Percentiles rank a stretch among this genome's conserved stretches.
phyloP scores from a whole-genome alignment of 768 basidiomycete genomes.

The Mycena chlorophos region DNA sequence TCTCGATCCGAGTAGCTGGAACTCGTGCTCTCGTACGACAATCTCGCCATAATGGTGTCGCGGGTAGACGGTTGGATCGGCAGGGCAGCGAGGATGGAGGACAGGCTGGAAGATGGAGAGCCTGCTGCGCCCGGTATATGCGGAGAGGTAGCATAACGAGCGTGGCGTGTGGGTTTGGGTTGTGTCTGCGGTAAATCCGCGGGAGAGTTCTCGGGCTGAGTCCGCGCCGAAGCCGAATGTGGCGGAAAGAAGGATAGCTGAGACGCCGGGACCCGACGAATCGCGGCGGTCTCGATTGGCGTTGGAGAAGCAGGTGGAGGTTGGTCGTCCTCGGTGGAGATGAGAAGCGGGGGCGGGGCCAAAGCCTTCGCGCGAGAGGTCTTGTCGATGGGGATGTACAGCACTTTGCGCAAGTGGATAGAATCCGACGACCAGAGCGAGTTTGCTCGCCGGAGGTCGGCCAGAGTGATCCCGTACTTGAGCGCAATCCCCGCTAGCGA shows the following conservation, averaged over 20 bases:
- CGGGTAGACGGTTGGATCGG: slow-evolving; percentile 55
- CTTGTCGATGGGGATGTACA: slow-evolving; percentile 76
- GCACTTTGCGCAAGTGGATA: slow-evolving; percentile 80
- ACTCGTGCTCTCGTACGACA: slow-evolving; percentile 53
- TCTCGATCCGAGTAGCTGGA: slow-evolving; percentile 41
- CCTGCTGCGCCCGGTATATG: slow-evolving; percentile 5
- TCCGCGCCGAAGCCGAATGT: slow-evolving; percentile 26
- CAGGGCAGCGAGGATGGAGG: slow-evolving; percentile 46
- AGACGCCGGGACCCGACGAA: slow-evolving; percentile 50
- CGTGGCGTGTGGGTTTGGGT: slow-evolving; percentile 17
- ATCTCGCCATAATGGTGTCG: slow-evolving; percentile 53
- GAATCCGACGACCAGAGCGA: slow-evolving; percentile 93
- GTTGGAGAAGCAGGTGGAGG: slow-evolving; percentile 9
- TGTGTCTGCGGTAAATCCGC: slow-evolving; percentile 14
- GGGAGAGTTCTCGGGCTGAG: slow-evolving; percentile 21
- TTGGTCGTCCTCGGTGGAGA: slow-evolving; percentile 21
- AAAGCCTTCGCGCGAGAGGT: slow-evolving; percentile 47
- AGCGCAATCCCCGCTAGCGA: slow-evolving; percentile 86
- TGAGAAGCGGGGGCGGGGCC: slow-evolving; percentile 15
- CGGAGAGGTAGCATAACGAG: slow-evolving; percentile 20
- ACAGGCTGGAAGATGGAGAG: slow-evolving; percentile 40
- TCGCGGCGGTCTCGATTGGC: slow-evolving; percentile 18
- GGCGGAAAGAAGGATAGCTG: slow-evolving; percentile 60
- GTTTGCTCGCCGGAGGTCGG: slow-evolving; percentile 83
- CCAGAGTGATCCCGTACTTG: slow-evolving; percentile 83